Base-by-base conservation (phyloP, 2,329 filamentous ascomycete species). In the Chrysosporium keratinophilum region DNA sequence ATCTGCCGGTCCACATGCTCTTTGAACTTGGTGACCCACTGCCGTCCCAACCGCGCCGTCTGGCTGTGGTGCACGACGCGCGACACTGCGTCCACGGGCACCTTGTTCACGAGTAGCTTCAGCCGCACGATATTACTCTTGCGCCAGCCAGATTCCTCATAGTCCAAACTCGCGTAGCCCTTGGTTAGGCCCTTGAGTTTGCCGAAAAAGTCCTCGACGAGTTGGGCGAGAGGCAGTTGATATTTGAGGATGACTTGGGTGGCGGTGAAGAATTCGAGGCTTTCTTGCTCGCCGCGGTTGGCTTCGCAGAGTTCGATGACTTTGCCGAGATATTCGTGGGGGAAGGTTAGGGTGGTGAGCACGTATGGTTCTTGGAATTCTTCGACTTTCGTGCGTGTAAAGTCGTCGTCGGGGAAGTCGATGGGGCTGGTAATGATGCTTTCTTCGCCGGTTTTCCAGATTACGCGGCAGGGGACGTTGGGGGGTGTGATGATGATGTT, bases 401-500 rank as follows among this genome's bases (percentile, higher is more conserved):
- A 67, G 50, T 84, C 81, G 11, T 83, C 79, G 44, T 94, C 88
- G 0, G 93, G 93, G 63, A 97, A 98, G 47, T 88, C 78, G 42
- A 87, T 84, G 0, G 93, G 91, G 63, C 93, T 97, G 55, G 86
- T 84, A 58, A 96, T 82, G 55, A 95, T 78, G 33, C 80, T 78
- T 64, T 93, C 86, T 1, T 73, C 80, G n/a, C 89, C 89, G 63
- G 90, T 81, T 44, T 75, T 78, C 78, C 84, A 93, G 9, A 87
- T 69, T 6, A 97, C 79, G 67, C 90, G 94, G 63, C 91, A 94
- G 2, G 93, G 90, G 11, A 98, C 93, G 0, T 88, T 91, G 0
- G 93, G 93, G 37, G 95, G 91, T 0, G 93, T 98, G 66, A 98
- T 93, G 70, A 98, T 96, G 65, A 98, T 89, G 64, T 83, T 93